Percentiles rank a stretch among this genome's conserved stretches.
Conservation (phyloP, 352 stramenopile species). For the Pythium folliculosum region DNA sequence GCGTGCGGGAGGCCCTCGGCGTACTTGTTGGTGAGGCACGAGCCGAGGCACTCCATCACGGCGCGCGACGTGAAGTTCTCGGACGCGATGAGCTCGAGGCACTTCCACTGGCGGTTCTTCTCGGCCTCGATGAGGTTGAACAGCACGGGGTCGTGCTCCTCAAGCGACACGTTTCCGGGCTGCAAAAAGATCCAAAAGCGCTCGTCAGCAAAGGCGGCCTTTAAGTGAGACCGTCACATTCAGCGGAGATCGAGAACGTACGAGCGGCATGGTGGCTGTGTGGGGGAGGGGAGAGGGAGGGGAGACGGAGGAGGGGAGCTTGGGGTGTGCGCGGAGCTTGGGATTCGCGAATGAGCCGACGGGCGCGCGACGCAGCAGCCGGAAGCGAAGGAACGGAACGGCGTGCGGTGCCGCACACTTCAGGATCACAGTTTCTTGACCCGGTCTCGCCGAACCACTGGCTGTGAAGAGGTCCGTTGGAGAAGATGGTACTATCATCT, state of each 20-base stretch:
- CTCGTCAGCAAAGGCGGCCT: no score
- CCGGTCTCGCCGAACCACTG: slow-evolving; percentile 12
- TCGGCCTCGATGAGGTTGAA: slow-evolving; percentile 99
- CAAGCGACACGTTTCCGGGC: slow-evolving; percentile 78
- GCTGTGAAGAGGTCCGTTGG: slow-evolving; percentile 1
- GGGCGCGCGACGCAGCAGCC: no score
- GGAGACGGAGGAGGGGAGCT: not conserved
- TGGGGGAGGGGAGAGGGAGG: not conserved
- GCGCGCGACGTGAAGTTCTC: slow-evolving; percentile 99
- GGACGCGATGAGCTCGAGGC: slow-evolving; percentile 98
- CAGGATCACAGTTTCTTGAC: slow-evolving; percentile 1
- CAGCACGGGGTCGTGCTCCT: slow-evolving; percentile 96
- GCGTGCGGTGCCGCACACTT: slow-evolving; percentile 16
- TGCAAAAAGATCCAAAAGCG: slow-evolving; percentile 21
- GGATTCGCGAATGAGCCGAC: slow-evolving; percentile 20
- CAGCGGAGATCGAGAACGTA: slow-evolving; percentile 28
- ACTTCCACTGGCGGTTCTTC: slow-evolving; percentile 98
- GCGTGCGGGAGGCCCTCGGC: slow-evolving; percentile 94
- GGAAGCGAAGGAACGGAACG: not conserved
- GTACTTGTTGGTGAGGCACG: slow-evolving; percentile 99
- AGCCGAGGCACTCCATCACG: slow-evolving; percentile 99
- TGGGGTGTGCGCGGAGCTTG: slow-evolving; percentile 19
- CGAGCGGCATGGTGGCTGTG: slow-evolving; percentile 49
- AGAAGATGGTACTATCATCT: not conserved
- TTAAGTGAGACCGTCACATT: no score